phyloP scores from a whole-genome alignment of 768 basidiomycete genomes.

The Rhizopogon roseolus region DNA sequence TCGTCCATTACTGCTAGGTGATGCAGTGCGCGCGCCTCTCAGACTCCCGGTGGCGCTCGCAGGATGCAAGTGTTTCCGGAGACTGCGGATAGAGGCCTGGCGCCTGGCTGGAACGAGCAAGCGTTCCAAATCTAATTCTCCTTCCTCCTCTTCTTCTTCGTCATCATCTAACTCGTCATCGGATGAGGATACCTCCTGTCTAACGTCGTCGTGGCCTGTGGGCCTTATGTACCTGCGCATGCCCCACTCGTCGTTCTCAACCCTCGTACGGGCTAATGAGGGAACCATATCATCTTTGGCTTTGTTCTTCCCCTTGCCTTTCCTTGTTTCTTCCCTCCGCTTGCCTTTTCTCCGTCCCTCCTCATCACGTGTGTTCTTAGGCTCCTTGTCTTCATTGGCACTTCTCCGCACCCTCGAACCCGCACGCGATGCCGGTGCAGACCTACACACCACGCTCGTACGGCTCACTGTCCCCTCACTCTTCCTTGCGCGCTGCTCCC shows the following conservation, averaged over 20 bases:
- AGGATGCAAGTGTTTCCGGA: conserved; percentile 55
- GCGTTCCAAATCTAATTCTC: conserved; percentile 60
- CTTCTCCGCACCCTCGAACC: conserved; percentile 37
- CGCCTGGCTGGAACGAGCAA: conserved; percentile 68
- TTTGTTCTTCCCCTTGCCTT: conserved; percentile 23
- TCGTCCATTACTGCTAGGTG: conserved; percentile 13
- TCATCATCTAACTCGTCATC: conserved; percentile 27
- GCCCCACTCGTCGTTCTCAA: conserved; percentile 55
- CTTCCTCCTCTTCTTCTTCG: conserved; percentile 45
- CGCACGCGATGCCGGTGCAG: conserved; percentile 63
- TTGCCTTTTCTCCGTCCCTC: conserved; percentile 18
- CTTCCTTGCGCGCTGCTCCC: conserved; percentile 22
- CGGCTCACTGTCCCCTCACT: conserved; percentile 37
- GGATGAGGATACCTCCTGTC: conserved; percentile 6
- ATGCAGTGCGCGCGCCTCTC: conserved; percentile 8
- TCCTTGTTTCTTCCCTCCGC: conserved; percentile 14
- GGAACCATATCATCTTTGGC: conserved; percentile 45
- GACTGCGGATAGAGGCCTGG: conserved; percentile 69
- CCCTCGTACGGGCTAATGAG: conserved; percentile 53
- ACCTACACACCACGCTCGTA: conserved; percentile 61
- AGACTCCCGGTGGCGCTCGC: conserved; percentile 6
- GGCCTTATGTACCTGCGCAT: conserved; percentile 26
- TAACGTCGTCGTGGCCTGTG: conserved; percentile 6
- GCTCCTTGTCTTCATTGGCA: conserved; percentile 14
- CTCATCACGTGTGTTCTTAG: conserved; percentile 12